Conservation (phyloP, 495 filamentous ascomycete species). For the Symbiotaphrina buchneri region DNA sequence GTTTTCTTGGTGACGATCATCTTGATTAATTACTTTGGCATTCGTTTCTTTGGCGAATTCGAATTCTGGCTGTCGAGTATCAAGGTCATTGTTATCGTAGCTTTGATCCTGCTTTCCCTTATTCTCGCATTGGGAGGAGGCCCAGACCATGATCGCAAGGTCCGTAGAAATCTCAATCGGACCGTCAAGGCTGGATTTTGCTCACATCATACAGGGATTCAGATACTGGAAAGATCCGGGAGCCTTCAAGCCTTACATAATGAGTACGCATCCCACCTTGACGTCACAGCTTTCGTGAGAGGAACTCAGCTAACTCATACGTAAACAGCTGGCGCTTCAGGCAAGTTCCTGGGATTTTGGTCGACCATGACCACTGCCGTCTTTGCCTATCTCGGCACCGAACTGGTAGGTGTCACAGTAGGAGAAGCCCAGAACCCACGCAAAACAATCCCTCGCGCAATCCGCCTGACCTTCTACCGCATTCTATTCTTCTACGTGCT, state of each 20-base stretch:
- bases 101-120: slow-evolving; percentile 38
- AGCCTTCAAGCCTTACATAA: slow-evolving; percentile 18
- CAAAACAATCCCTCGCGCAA: slow-evolving; percentile 14
- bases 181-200: background rate
- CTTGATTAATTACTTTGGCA: slow-evolving; percentile 32
- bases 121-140: slow-evolving; percentile 57
- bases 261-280: slow-evolving; percentile 1
- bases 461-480: slow-evolving; percentile 16
- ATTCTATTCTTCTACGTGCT: slow-evolving; percentile 20
- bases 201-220: slow-evolving; percentile 22
- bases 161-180: background rate
- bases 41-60: slow-evolving; percentile 21
- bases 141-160: slow-evolving; percentile 42
- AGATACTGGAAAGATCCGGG: slow-evolving; percentile 60
- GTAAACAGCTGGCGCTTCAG: slow-evolving; percentile 14
- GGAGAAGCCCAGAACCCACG: slow-evolving; percentile 19
- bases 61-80: slow-evolving; percentile 28
- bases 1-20: slow-evolving; percentile 42
- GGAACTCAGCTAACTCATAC: background rate
- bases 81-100: slow-evolving; percentile 48
- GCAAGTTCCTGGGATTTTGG: slow-evolving; percentile 56
- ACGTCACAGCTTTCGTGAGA: slow-evolving; percentile 12
- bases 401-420: slow-evolving; percentile 51
- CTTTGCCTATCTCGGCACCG: slow-evolving; percentile 70
- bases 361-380: slow-evolving; percentile 53